A percentile compares a stretch with the other conserved stretches of the same genome.
Conservation (phyloP, 2,329 filamentous ascomycete species). For the Venturia oleaginea region DNA sequence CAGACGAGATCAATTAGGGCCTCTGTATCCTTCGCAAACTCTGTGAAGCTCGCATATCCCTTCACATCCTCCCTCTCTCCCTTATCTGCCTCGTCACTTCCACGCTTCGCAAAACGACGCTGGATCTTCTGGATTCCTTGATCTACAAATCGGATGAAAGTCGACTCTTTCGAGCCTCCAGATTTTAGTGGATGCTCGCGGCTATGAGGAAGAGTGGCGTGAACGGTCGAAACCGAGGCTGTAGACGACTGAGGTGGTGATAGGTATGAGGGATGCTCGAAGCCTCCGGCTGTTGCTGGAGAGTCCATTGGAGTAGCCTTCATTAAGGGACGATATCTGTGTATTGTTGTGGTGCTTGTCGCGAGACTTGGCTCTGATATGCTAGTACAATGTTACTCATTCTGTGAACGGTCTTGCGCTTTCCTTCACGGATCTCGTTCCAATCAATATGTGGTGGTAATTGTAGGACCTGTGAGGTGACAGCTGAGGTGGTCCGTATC, state of each 20-base stretch:
- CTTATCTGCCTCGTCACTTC: conserved; percentile 5
- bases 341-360: background rate
- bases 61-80: background rate
- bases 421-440: background rate
- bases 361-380: background rate
- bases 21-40: conserved; percentile 67
- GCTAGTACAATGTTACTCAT: background rate
- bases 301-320: background rate
- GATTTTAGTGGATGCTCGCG: conserved; percentile 43
- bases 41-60: conserved; percentile 54
- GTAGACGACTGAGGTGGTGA: conserved; percentile 33
- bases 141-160: conserved; percentile 50
- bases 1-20: conserved; percentile 71
- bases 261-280: conserved; percentile 16
- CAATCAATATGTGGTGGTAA: background rate
- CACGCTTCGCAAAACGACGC: conserved; percentile 44
- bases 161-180: conserved; percentile 49
- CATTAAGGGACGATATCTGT: background rate
- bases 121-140: conserved; percentile 42
- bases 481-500: background rate
- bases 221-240: conserved; percentile 27
- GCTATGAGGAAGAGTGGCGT: conserved; percentile 41
- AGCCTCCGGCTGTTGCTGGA: conserved; percentile 8
- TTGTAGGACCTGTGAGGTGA: background rate
- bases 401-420: background rate